phyloP scores from a whole-genome alignment of 768 basidiomycete genomes.

The Rickenella mellea region DNA sequence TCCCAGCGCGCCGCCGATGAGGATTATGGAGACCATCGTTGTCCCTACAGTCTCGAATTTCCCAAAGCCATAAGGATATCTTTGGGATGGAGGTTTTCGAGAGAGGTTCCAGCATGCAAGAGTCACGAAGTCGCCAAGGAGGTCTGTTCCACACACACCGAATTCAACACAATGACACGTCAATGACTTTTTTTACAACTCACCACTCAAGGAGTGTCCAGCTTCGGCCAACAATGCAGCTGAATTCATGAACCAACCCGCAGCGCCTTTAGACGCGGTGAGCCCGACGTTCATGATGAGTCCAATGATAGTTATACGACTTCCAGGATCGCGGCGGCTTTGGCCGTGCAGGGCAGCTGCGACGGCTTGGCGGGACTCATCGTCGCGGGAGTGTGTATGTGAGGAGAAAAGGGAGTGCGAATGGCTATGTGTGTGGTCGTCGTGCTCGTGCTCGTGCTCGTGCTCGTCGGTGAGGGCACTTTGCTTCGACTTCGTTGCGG shows the following conservation, averaged over 20 bases:
- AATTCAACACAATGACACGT: neutral
- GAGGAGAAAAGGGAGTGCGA: slow-evolving; percentile 48
- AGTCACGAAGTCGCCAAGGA: slow-evolving; percentile 87
- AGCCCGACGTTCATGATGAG: slow-evolving; percentile 74
- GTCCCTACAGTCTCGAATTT: slow-evolving; percentile 96
- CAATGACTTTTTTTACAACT: neutral
- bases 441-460: slow-evolving; percentile 31
- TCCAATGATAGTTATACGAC: slow-evolving; percentile 77
- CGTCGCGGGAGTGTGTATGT: slow-evolving; percentile 55
- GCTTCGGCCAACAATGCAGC: slow-evolving; percentile 90
- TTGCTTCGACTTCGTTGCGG: no score
- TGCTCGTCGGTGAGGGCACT: no score
- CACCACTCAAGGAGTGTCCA: slow-evolving; percentile 82
- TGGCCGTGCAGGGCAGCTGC: slow-evolving; percentile 60
- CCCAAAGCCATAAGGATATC: slow-evolving; percentile 82
- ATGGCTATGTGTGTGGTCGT: slow-evolving; percentile 35
- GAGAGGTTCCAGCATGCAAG: slow-evolving; percentile 84
- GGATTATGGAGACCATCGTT: slow-evolving; percentile 77
- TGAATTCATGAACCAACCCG: slow-evolving; percentile 86
- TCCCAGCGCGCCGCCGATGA: slow-evolving; percentile 76
- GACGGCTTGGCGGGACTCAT: slow-evolving; percentile 49
- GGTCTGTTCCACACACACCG: slow-evolving; percentile 32
- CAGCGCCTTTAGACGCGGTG: slow-evolving; percentile 75
- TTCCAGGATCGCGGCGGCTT: slow-evolving; percentile 75
- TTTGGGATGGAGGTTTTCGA: slow-evolving; percentile 65